These are phyloP conservation scores for Mortierella sp. DNA, from an alignment of 371 early-diverging fungal genomes.

Conservation along the genomic window DNA sequence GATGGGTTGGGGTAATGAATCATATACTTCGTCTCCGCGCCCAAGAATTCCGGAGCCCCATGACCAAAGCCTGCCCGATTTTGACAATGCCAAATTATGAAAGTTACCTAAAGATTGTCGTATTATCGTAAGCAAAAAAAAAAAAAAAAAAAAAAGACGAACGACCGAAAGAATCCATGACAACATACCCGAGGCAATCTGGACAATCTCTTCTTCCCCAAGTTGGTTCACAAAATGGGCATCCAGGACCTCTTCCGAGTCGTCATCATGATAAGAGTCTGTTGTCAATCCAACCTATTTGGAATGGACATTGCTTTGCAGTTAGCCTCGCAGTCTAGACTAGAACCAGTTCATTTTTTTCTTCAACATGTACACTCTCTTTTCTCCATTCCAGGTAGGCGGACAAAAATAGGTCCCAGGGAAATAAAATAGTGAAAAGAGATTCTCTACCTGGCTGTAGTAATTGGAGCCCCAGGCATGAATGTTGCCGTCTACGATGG, in stretches of 20 bases:
- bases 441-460: conserved; percentile 32
- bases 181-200: conserved; percentile 45
- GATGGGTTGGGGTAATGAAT: conserved; percentile 49
- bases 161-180: background rate
- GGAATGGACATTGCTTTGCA: too few relatives aligned
- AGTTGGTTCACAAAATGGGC: conserved; percentile 49
- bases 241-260: conserved; percentile 49
- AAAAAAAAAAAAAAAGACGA: background rate
- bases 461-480: conserved; percentile 54
- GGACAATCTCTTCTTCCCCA: conserved; percentile 45
- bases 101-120: conserved; percentile 28
- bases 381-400: too few relatives aligned
- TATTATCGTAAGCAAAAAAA: background rate
- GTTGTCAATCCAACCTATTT: conserved; percentile 46
- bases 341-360: too few relatives aligned
- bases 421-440: too few relatives aligned
- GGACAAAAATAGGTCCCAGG: too few relatives aligned
- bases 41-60: conserved; percentile 53
- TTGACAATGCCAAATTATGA: conserved; percentile 49
- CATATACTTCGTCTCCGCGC: conserved; percentile 50
- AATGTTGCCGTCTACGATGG: conserved; percentile 48
- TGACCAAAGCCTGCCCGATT: conserved; percentile 50
- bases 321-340: too few relatives aligned
- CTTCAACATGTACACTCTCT: too few relatives aligned
- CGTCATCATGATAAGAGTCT: conserved; percentile 51